Base-by-base conservation (phyloP, 2,329 filamentous ascomycete genomes). In the Fusarium staphyleae region DNA sequence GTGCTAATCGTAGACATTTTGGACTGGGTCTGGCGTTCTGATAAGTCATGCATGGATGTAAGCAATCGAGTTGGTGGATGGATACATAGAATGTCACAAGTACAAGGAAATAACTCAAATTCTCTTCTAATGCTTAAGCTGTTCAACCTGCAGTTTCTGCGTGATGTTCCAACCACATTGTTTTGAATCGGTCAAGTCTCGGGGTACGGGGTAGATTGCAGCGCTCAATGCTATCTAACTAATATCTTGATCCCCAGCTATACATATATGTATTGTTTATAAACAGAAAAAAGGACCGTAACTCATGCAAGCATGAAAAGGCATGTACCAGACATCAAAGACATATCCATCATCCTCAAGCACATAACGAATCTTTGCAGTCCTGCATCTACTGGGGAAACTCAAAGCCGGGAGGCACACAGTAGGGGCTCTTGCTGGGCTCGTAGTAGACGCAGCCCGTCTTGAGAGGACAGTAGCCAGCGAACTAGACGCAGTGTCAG, bases 351-450 rank as follows among this genome's bases (percentile, higher is more conserved):
- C 32, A 56, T 10, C 5, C 28, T 13, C 13, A 11, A n/a, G 11
- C n/a, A 10, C 28, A 30, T 3, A 13, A 22, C 6, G 28, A 30
- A 3, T 30, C 28, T 5, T 30, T 12, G 28, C 28, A 30, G 12
- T 12, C 4, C 30, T 29, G 24, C 47, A n/a, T 13, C 44, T 62
- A 61, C 39, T 48, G 52, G 35, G 66, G 62, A 60, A 71, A 63
- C 52, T 66, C 44, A 67, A 68, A 74, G 42, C 57, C 53, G 29
- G 69, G 62, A 11, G 71, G 71, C 6, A 76, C 69, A 44, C 74
- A 75, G 71, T 75, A 75, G 54, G 74, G 73, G 69, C 70, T 74
- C 40, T 55, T 43, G 66, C 67, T 75, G 32, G 58, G 48, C 33
- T 58, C 29, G 66, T 70, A 67, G 68, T 75, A 75, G 66, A 69